phyloP scores from a whole-genome alignment of 2,329 filamentous ascomycete species.

The Aureobasidium pullulans region DNA sequence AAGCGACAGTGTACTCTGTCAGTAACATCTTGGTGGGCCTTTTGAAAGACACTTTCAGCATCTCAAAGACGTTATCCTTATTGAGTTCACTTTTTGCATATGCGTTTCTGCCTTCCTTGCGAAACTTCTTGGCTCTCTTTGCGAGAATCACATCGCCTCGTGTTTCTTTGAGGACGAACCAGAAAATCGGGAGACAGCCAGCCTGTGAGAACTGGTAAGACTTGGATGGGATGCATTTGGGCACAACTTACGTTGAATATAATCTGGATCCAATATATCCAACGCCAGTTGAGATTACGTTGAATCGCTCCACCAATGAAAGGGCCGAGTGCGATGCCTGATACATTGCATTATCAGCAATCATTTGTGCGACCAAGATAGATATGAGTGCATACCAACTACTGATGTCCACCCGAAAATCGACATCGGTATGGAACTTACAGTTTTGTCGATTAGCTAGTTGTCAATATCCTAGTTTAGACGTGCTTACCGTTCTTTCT shows the following conservation, averaged over 20 bases:
- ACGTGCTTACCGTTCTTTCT: conserved; percentile 19
- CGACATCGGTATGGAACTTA: conserved; percentile 22
- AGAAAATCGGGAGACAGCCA: conserved; percentile 23
- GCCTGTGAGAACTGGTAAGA: conserved; percentile 17
- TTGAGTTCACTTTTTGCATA: conserved; percentile 22
- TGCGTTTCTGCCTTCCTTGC: conserved; percentile 19
- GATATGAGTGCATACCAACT: neutral
- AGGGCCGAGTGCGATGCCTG: conserved; percentile 27
- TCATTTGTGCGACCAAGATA: neutral
- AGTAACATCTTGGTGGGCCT: conserved; percentile 23
- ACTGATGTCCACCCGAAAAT: conserved; percentile 23
- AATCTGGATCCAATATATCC: conserved; percentile 23
- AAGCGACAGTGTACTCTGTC: conserved; percentile 23
- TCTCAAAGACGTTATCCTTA: conserved; percentile 17
- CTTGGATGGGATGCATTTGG: conserved; percentile 20
- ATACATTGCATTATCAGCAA: neutral
- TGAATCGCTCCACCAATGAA: conserved; percentile 27
- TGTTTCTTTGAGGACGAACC: conserved; percentile 34
- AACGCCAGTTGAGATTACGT: conserved; percentile 21
- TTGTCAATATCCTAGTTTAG: neutral
- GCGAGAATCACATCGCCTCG: conserved; percentile 36
- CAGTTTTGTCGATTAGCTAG: neutral
- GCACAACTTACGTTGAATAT: conserved; percentile 29
- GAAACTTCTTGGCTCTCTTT: conserved; percentile 17
- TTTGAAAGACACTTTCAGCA: conserved; percentile 23